These are phyloP conservation scores for Eimeria falciformis DNA, from an alignment of 169 alveolate genomes.

Conservation along the genomic window DNA sequence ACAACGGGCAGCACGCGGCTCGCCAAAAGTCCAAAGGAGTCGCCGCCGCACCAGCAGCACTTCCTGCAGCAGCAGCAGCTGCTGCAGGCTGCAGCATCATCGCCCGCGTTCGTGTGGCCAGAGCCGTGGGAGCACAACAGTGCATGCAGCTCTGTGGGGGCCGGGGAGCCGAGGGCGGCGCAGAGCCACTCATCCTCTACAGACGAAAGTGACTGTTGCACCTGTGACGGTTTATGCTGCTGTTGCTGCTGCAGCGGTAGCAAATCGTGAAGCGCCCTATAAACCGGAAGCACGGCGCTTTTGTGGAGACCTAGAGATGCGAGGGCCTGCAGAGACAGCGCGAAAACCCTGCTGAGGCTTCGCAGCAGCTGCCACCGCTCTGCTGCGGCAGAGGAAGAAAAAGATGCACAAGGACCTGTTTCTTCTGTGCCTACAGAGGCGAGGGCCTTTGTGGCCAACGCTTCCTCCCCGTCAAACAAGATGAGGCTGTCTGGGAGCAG, in stretches of 20 bases:
- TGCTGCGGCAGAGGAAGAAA: not conserved
- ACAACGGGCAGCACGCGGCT: conserved; percentile 13
- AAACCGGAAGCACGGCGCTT: conserved; percentile 41
- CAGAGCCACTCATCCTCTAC: conserved; percentile 24
- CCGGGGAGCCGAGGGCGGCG: not conserved
- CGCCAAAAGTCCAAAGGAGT: conserved; percentile 17
- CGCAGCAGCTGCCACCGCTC: not conserved
- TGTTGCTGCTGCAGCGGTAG: conserved; percentile 32
- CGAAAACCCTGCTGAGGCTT: not conserved
- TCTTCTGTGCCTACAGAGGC: not conserved
- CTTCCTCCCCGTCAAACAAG: not conserved
- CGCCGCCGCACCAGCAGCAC: conserved; percentile 59
- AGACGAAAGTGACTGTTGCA: not conserved
- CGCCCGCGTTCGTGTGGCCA: not conserved
- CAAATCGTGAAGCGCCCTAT: conserved; percentile 6
- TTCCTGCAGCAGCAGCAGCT: conserved; percentile 38
- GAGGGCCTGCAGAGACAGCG: conserved; percentile 52
- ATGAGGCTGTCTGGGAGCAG: not conserved
- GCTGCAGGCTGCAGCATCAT: conserved; percentile 10
- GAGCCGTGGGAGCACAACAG: not conserved
- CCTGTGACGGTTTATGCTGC: not conserved
- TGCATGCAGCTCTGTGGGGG: not conserved
- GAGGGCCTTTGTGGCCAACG: not conserved
- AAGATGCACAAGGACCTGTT: not conserved
- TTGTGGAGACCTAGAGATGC: conserved; percentile 37